Base-by-base conservation (phyloP, 768 basidiomycete species). In the Coprinopsis strossmayeri region DNA sequence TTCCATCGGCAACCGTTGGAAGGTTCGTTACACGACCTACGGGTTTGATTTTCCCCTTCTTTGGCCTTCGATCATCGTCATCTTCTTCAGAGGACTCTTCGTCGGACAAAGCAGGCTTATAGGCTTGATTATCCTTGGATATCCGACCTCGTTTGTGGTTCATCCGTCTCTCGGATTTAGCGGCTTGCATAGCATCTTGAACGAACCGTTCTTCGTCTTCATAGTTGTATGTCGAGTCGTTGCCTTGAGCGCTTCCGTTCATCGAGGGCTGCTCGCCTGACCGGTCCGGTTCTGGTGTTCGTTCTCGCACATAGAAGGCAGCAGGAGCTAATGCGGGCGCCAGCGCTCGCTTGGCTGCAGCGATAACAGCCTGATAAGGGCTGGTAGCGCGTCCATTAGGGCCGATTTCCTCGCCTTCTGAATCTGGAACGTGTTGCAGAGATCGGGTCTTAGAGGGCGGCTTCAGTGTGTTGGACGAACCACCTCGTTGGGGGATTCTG, bases 111-210 rank as follows among this genome's bases (percentile, higher is more conserved):
- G 79, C 65, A 17, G 89, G 89, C 46, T 76, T 76, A 57, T 91
- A 92, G 0, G 89, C 89, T 61, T 85, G 87, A 66, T 91, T 89
- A 62, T 91, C 90, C 20, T 69, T 58, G 0, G 84, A 85, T 53
- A 89, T 87, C 26, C 82, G 78, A 55, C 73, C 74, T 21, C 80
- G 77, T 59, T 71, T 26, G 18, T 25, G 10, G 17, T 18, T 42
- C 9, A 25, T 77, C 53, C 73, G 67, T 5, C 57, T 58, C 1
- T 58, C 47, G 35, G 57, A 58, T 43, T 63, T 58, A 51, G 59
- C 65, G 64, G 63, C 65, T 60, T 57, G 68, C 49, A 57, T 63
- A 23, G 59, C 65, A 51, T 79, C 80, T 21, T 74, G 72, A 10
- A 50, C 44, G 35, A 50, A 45, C 35, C 37, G 32, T 58, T 92